Conservation (phyloP, 352 stramenopile genomes). For the Phytophthora crassamura region DNA sequence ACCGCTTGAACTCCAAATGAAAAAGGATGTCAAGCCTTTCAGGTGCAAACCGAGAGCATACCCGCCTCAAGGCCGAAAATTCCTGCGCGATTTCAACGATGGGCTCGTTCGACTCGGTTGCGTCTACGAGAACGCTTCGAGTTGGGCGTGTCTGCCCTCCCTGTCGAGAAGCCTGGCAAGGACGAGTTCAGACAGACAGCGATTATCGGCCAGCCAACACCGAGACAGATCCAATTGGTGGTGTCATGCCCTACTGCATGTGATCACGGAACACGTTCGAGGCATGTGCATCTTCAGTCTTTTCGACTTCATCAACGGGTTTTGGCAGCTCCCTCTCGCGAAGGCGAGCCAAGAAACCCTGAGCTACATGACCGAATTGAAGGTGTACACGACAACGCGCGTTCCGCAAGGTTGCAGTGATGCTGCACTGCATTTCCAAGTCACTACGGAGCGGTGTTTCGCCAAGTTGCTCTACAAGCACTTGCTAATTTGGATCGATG, state of each 20-base stretch:
- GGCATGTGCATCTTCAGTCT: not conserved
- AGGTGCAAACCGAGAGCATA: not conserved
- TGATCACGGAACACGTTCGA: conserved; percentile 1
- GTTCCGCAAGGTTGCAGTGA: too few relatives aligned
- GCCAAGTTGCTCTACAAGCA: too few relatives aligned
- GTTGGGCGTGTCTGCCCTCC: not conserved
- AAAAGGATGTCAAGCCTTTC: not conserved
- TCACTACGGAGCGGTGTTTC: too few relatives aligned
- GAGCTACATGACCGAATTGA: too few relatives aligned
- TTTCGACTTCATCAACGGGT: conserved; percentile 4
- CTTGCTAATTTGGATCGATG: too few relatives aligned
- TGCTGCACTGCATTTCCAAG: too few relatives aligned
- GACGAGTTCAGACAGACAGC: not conserved
- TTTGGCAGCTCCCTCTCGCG: too few relatives aligned
- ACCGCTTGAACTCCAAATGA: not conserved
- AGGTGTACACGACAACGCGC: too few relatives aligned
- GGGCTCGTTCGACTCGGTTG: not conserved
- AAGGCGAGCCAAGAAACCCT: too few relatives aligned
- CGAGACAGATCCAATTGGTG: not conserved
- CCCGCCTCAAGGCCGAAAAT: not conserved
- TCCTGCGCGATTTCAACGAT: not conserved
- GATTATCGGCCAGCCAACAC: too few relatives aligned
- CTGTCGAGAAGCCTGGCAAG: not conserved
- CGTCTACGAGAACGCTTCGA: not conserved
- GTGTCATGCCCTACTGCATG: conserved; percentile 1